phyloP scores from a whole-genome alignment of 176 grass and related monocot species.

The Rhynchospora breviuscula region DNA sequence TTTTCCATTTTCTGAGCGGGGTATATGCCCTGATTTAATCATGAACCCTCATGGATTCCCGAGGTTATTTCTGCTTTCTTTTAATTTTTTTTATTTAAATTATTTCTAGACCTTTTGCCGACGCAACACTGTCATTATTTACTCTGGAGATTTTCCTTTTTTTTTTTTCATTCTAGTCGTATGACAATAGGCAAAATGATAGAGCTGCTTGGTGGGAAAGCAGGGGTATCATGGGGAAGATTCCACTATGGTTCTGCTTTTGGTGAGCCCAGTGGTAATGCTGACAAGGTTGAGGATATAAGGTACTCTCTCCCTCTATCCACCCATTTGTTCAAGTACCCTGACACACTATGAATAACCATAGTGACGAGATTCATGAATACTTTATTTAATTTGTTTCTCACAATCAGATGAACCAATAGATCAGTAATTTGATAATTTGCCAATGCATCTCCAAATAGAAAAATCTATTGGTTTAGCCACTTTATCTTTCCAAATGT shows the following conservation, averaged over 20 bases:
- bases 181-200: conserved; percentile 99
- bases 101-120: conserved; percentile 11
- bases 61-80: conserved; percentile 41
- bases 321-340: conserved; percentile 6
- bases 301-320: conserved; percentile 34
- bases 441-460: too few relatives aligned
- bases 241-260: conserved; percentile 95
- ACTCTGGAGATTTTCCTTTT: background rate
- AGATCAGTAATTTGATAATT: too few relatives aligned
- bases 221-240: conserved; percentile 79
- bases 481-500: too few relatives aligned
- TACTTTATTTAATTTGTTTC: too few relatives aligned
- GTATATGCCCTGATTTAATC: conserved; percentile 98
- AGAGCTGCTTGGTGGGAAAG: conserved; percentile 93
- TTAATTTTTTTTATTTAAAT: conserved; percentile 11
- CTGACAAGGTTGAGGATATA: conserved; percentile 90
- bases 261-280: conserved; percentile 83
- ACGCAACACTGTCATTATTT: background rate
- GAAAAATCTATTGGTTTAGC: too few relatives aligned
- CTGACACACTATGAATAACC: background rate
- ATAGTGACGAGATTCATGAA: too few relatives aligned
- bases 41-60: conserved; percentile 99
- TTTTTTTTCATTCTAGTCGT: conserved; percentile 36
- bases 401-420: too few relatives aligned
- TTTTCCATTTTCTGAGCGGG: conserved; percentile 86